A percentile compares a stretch with the other conserved stretches of the same genome.
These are phyloP conservation scores for Anisodus tanguticus DNA, from an alignment of 257 asterid species.

Conservation along the genomic window DNA sequence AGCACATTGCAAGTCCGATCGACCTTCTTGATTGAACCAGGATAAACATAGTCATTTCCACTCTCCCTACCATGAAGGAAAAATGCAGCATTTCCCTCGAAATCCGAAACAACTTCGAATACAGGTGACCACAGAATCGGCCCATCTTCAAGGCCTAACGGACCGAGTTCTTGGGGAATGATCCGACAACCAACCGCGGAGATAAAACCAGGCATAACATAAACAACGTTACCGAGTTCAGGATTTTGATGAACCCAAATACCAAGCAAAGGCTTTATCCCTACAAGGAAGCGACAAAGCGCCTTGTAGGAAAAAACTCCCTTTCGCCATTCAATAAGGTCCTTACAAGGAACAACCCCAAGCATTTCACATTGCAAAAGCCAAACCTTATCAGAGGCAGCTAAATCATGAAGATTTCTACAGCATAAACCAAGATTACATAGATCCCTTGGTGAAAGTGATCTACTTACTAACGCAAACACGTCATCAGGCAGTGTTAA, in stretches of 20 bases:
- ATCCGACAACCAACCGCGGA: slow-evolving; percentile 84
- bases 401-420: slow-evolving; percentile 53
- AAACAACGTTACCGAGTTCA: slow-evolving; percentile 84
- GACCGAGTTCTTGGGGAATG: slow-evolving; percentile 88
- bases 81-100: slow-evolving; percentile 61
- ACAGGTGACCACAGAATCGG: slow-evolving; percentile 79
- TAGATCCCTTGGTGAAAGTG: slow-evolving; percentile 70
- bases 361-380: slow-evolving; percentile 63
- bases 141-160: slow-evolving; percentile 74
- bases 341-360: slow-evolving; percentile 51
- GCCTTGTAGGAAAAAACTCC: slow-evolving; percentile 76
- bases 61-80: slow-evolving; percentile 81
- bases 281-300: slow-evolving; percentile 63
- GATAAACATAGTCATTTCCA: slow-evolving; percentile 69
- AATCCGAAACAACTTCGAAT: slow-evolving; percentile 69
- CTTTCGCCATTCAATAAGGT: slow-evolving; percentile 73
- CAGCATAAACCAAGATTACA: slow-evolving; percentile 77
- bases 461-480: slow-evolving; percentile 53
- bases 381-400: slow-evolving; percentile 81
- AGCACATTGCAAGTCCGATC: slow-evolving; percentile 75
- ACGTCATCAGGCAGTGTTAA: slow-evolving; percentile 77
- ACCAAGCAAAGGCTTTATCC: slow-evolving; percentile 67
- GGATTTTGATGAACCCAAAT: slow-evolving; percentile 96
- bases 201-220: slow-evolving; percentile 86
- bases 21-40: slow-evolving; percentile 70